Evolutionary conservation across 371 early-diverging fungal genomes (phyloP).

Genomic region (Synchytrium microbalum): DNA sequence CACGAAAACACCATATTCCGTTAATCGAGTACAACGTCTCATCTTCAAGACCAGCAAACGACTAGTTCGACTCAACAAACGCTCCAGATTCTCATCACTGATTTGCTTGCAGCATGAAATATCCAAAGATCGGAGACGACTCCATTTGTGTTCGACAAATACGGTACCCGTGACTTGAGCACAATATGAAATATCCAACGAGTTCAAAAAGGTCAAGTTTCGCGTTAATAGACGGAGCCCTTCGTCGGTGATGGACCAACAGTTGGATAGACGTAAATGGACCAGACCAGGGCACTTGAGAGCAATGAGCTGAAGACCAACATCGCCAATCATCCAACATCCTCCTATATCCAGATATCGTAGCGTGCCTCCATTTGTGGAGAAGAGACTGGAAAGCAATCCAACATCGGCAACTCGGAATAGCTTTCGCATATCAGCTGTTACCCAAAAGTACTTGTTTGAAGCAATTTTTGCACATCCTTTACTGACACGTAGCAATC

Average conservation of each 20-base stretch:
- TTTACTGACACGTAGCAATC: conserved; percentile 21
- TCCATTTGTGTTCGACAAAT: conserved; percentile 30
- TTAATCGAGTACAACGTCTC: conserved; percentile 31
- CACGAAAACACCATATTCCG: conserved; percentile 35
- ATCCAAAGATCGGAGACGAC: conserved; percentile 19
- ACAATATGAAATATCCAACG: conserved; percentile 35
- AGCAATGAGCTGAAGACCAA: conserved; percentile 21
- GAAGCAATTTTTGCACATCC: conserved; percentile 23
- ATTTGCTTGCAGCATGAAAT: conserved; percentile 39
- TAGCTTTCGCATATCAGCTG: conserved; percentile 18
- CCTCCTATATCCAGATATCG: conserved; percentile 18
- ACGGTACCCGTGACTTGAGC: conserved; percentile 33
- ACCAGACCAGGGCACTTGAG: conserved; percentile 25
- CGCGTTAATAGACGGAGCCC: conserved; percentile 23
- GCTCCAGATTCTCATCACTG: conserved; percentile 32
- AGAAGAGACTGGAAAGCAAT: background rate
- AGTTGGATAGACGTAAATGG: conserved; percentile 29
- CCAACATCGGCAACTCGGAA: conserved; percentile 14
- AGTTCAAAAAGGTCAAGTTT: conserved; percentile 13
- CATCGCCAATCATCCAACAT: conserved; percentile 34
- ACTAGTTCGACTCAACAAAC: conserved; percentile 25
- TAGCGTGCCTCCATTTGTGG: background rate
- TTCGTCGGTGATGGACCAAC: conserved; percentile 40
- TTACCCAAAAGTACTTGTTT: conserved; percentile 23
- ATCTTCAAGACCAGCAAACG: conserved; percentile 23